Percentiles rank a stretch among this genome's conserved stretches.
Conservation (phyloP, 208 protist species). For the Crithidia bombi region DNA sequence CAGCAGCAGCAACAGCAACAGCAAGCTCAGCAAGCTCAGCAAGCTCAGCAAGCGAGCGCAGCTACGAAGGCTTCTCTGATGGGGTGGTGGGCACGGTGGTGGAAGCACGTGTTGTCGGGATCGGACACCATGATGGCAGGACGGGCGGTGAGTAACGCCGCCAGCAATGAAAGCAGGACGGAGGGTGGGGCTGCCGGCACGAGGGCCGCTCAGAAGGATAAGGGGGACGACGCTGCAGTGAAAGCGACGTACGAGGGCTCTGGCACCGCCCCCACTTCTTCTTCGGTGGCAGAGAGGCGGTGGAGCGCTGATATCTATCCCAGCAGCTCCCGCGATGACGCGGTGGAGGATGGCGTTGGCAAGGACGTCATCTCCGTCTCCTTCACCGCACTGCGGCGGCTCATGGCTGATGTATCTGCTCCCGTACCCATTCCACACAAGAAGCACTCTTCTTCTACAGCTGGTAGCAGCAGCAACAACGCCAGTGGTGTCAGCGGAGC, state of each 20-base stretch:
- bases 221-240: background rate
- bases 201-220: background rate
- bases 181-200: background rate
- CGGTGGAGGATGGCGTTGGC: constrained; percentile 9
- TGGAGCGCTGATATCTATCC: background rate
- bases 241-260: background rate
- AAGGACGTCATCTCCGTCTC: constrained; percentile 24
- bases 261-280: background rate
- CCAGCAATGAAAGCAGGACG: background rate
- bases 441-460: background rate
- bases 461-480: background rate
- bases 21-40: constrained; percentile 7
- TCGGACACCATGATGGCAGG: background rate
- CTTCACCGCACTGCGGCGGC: constrained; percentile 18
- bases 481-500: background rate
- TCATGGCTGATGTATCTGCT: constrained; percentile 28
- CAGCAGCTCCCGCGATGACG: constrained; percentile 14
- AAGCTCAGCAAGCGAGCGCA: background rate
- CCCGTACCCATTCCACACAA: constrained; percentile 13
- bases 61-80: background rate
- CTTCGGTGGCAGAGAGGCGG: background rate
- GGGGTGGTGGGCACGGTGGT: constrained; percentile 8
- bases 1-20: background rate
- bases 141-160: background rate
- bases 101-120: constrained; percentile 10